These are phyloP conservation scores for Penstemon newberryi DNA, from an alignment of 257 asterid genomes.

Conservation along the genomic window DNA sequence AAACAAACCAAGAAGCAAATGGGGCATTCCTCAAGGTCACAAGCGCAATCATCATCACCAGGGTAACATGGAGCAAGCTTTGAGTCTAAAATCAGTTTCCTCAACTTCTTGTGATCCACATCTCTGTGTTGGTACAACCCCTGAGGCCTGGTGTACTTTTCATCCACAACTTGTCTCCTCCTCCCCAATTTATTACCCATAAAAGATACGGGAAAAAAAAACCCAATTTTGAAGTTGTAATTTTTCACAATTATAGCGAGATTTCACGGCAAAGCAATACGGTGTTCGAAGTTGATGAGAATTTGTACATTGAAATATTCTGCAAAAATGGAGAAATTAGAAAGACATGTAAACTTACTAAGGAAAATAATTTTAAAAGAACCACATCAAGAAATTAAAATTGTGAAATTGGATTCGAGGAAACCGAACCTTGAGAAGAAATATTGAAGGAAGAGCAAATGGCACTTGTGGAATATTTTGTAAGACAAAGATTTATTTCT, in stretches of 20 bases:
- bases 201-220: conserved; percentile 3
- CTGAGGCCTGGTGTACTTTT: conserved; percentile 98
- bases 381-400: conserved; percentile 20
- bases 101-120: conserved; percentile 97
- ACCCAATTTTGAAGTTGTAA: conserved; percentile 29
- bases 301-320: conserved; percentile 31
- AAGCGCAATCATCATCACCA: conserved; percentile 81
- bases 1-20: conserved; percentile 96
- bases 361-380: neutral
- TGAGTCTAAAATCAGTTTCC: conserved; percentile 88
- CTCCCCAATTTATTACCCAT: conserved; percentile 99
- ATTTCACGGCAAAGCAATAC: conserved; percentile 28
- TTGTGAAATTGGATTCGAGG: conserved; percentile 7
- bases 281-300: conserved; percentile 23
- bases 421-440: conserved; percentile 29
- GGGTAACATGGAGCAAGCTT: conserved; percentile 98
- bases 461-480: conserved; percentile 18
- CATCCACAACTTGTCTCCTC: conserved; percentile 94
- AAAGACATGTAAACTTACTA: neutral
- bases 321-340: conserved; percentile 24
- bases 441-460: conserved; percentile 25
- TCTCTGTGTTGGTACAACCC: conserved; percentile 95
- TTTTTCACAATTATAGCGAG: conserved; percentile 31
- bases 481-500: too few relatives aligned
- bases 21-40: conserved; percentile 95